Conservation (phyloP, 306 rosid species). For the Aeschynomene evenia region DNA sequence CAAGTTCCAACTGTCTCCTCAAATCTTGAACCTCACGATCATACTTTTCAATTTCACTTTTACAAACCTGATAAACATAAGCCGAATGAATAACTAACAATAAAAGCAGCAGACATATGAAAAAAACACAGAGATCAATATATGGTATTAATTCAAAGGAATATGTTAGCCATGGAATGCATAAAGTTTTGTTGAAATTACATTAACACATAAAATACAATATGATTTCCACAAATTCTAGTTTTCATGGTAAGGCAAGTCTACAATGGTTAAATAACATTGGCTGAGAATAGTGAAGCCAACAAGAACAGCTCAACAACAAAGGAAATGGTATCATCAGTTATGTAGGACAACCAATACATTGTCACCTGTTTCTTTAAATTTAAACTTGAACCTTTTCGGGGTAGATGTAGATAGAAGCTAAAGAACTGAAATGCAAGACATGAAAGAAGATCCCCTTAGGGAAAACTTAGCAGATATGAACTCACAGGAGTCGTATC, state of each 20-base stretch:
- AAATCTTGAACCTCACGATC: slow-evolving; percentile 56
- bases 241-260: not conserved
- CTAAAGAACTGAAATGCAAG: slow-evolving; percentile 15
- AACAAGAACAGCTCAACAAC: slow-evolving; percentile 17
- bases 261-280: not conserved
- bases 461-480: slow-evolving; percentile 19
- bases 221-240: slow-evolving; percentile 13
- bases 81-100: slow-evolving; percentile 24
- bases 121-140: not conserved
- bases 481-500: slow-evolving; percentile 64
- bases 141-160: slow-evolving; percentile 10
- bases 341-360: slow-evolving; percentile 3
- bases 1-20: slow-evolving; percentile 60
- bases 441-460: slow-evolving; percentile 18
- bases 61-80: slow-evolving; percentile 45
- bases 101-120: not conserved
- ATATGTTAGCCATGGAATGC: not conserved
- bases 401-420: not conserved
- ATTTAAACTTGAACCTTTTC: not conserved
- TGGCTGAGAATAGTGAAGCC: not conserved
- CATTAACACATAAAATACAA: not conserved
- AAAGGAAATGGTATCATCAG: slow-evolving; percentile 5
- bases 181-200: not conserved
- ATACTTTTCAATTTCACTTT: slow-evolving; percentile 43
- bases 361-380: slow-evolving; percentile 1